Conservation (phyloP, 2,329 filamentous ascomycete genomes). For the Penicillium sp. region DNA sequence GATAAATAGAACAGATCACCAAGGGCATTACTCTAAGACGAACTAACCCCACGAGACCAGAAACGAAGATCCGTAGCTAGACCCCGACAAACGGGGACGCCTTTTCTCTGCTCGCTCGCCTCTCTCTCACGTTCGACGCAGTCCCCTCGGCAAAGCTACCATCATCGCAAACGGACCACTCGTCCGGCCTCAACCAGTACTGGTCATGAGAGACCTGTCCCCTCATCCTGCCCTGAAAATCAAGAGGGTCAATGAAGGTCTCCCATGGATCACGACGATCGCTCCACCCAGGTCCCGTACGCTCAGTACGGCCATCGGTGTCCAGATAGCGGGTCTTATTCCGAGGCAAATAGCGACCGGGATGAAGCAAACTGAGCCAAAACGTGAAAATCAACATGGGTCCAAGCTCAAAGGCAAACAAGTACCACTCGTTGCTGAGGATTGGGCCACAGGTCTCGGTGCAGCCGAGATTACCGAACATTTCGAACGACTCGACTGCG, state of each 20-base stretch:
- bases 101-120: neutral
- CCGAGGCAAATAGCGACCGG: slow-evolving; percentile 35
- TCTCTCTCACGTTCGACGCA: slow-evolving; percentile 22
- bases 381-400: slow-evolving; percentile 40
- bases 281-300: slow-evolving; percentile 37
- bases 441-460: slow-evolving; percentile 29
- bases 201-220: slow-evolving; percentile 31
- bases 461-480: slow-evolving; percentile 25
- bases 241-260: slow-evolving; percentile 34
- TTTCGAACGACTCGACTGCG: slow-evolving; percentile 37
- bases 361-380: slow-evolving; percentile 42
- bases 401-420: slow-evolving; percentile 41
- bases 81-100: neutral
- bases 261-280: slow-evolving; percentile 30
- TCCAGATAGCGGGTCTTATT: slow-evolving; percentile 33
- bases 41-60: neutral
- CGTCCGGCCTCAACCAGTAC: slow-evolving; percentile 31
- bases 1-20: neutral
- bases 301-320: slow-evolving; percentile 32
- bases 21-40: neutral
- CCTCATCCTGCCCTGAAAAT: slow-evolving; percentile 28
- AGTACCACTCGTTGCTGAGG: slow-evolving; percentile 39
- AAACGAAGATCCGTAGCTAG: neutral
- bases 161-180: slow-evolving; percentile 31
- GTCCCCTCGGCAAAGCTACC: slow-evolving; percentile 31